phyloP scores from a whole-genome alignment of 805 yeast species.

The Phaffomyces antillensis region DNA sequence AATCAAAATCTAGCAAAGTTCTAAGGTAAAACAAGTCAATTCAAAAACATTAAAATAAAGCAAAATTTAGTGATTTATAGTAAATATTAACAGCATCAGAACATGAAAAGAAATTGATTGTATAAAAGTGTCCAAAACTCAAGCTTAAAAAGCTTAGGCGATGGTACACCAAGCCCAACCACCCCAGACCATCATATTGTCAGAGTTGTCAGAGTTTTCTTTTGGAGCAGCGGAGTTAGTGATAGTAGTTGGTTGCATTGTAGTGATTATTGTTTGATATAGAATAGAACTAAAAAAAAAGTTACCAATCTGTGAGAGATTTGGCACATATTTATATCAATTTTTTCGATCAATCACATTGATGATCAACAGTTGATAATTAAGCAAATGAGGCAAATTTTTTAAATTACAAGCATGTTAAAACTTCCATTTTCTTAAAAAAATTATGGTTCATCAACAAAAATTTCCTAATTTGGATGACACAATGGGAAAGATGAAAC shows the following conservation, averaged over 20 bases:
- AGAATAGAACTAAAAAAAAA: not conserved
- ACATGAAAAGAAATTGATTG: too few species aligned
- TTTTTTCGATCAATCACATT: not conserved
- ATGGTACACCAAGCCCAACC: conserved; percentile 7
- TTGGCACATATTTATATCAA: not conserved
- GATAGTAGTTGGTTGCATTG: conserved; percentile 6
- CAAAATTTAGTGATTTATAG: too few species aligned
- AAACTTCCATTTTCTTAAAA: too few species aligned
- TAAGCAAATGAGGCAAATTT: not conserved
- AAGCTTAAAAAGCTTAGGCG: not conserved
- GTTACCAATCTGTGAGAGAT: not conserved
- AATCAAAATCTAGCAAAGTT: too few species aligned
- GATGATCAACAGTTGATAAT: not conserved
- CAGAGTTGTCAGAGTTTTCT: conserved; percentile 7
- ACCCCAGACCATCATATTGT: conserved; percentile 8
- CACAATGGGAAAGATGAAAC: too few species aligned
- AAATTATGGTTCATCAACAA: too few species aligned
- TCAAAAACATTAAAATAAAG: too few species aligned
- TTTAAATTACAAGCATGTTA: too few species aligned
- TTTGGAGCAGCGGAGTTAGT: conserved; percentile 6
- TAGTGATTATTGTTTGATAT: not conserved
- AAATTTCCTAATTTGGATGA: too few species aligned
- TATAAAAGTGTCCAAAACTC: not conserved
- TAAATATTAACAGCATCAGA: too few species aligned
- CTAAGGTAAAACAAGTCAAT: too few species aligned